phyloP scores from a whole-genome alignment of 345 rosid genomes.

The Nasturtium officinale region DNA sequence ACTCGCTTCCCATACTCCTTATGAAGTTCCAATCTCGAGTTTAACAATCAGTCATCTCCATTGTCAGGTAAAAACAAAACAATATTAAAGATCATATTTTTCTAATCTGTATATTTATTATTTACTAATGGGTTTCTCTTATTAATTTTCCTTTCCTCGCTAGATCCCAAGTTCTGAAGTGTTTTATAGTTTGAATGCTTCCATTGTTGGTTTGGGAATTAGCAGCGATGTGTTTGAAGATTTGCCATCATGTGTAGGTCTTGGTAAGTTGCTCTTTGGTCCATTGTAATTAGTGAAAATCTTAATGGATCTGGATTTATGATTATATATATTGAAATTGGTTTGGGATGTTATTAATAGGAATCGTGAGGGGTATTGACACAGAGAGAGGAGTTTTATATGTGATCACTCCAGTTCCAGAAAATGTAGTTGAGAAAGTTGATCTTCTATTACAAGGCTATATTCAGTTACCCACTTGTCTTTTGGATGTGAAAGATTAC shows the following conservation, averaged over 20 bases:
- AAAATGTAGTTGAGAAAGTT: conserved; percentile 67
- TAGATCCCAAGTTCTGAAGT: conserved; percentile 71
- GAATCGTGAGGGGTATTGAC: conserved; percentile 91
- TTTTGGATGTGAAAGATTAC: conserved; percentile 84
- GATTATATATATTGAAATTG: not conserved
- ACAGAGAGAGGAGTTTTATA: conserved; percentile 60
- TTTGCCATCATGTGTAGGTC: conserved; percentile 78
- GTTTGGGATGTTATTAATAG: conserved; percentile 46
- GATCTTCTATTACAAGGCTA: conserved; percentile 79
- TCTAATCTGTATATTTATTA: conserved; percentile 10
- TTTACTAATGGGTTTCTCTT: conserved; percentile 1
- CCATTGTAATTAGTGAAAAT: conserved; percentile 5
- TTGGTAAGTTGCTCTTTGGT: conserved; percentile 58
- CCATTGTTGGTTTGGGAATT: conserved; percentile 86
- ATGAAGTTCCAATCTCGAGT: conserved; percentile 76
- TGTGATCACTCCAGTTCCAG: conserved; percentile 83
- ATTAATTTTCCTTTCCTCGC: not conserved
- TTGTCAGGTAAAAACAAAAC: conserved; percentile 59
- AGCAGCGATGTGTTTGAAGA: conserved; percentile 61
- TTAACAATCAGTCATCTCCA: conserved; percentile 82
- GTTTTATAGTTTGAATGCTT: conserved; percentile 79
- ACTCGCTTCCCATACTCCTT: conserved; percentile 82
- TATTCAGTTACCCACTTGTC: conserved; percentile 77
- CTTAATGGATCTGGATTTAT: not conserved
- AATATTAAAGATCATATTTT: not conserved